A percentile compares a stretch with the other conserved stretches of the same genome.
Evolutionary conservation across 169 alveolate genomes (phyloP).

Genomic region (Haemoproteus tartakovskyi): DNA sequence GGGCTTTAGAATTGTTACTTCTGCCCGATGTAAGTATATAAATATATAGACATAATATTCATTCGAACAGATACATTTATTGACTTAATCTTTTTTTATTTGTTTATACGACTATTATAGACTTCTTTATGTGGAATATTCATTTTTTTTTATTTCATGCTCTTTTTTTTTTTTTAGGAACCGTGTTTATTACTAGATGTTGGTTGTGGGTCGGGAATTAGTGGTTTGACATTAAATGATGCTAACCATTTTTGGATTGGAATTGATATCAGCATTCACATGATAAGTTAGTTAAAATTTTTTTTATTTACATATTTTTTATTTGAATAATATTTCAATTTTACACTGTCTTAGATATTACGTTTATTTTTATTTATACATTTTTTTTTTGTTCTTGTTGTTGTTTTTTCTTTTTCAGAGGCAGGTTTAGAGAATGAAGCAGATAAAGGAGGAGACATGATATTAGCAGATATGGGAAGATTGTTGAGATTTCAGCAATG

Average conservation of each 20-base stretch:
- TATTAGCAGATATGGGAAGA: slow-evolving; percentile 92
- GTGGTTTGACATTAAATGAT: slow-evolving; percentile 90
- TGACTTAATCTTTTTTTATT: too few relatives aligned
- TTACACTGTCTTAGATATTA: too few relatives aligned
- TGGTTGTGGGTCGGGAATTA: slow-evolving; percentile 98
- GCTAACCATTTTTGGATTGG: slow-evolving; percentile 94
- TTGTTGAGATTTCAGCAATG: slow-evolving; percentile 89
- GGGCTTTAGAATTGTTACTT: slow-evolving; percentile 87
- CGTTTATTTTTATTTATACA: slow-evolving; percentile 1
- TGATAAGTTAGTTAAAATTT: slow-evolving; percentile 86
- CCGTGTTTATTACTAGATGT: slow-evolving; percentile 90
- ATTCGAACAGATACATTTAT: too few relatives aligned
- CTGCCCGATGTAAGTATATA: slow-evolving; percentile 77
- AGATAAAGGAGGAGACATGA: slow-evolving; percentile 86
- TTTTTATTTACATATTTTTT: too few relatives aligned
- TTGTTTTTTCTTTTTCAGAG: slow-evolving; percentile 9
- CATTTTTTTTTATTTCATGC: not conserved
- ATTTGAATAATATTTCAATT: too few relatives aligned
- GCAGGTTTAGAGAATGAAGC: slow-evolving; percentile 69
- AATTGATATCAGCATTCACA: slow-evolving; percentile 90
- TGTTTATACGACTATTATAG: too few relatives aligned
- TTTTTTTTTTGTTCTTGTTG: not conserved
- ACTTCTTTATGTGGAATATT: too few relatives aligned
- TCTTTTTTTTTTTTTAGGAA: slow-evolving; percentile 76
- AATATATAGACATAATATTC: not conserved